Percentiles rank a stretch among this genome's conserved stretches.
phyloP scores from a whole-genome alignment of 208 protist species.

The Trichomonas tenax region DNA sequence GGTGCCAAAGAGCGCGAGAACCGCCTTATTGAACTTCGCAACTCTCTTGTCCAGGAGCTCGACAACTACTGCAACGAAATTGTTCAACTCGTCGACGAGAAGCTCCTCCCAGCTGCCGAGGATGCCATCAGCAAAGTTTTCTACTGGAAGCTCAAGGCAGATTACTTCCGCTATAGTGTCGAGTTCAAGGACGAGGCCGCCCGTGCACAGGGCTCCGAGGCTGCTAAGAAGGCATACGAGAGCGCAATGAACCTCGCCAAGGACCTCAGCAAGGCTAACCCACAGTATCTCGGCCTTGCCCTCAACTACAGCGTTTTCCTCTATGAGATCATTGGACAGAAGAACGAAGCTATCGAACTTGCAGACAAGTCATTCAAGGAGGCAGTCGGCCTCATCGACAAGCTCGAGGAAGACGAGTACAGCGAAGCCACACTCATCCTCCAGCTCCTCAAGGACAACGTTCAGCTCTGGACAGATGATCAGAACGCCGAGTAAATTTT shows the following conservation, averaged over 20 bases:
- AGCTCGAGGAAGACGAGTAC: conserved; percentile 50
- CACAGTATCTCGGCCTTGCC: conserved; percentile 42
- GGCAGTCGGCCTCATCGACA: conserved; percentile 54
- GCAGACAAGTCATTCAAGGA: conserved; percentile 43
- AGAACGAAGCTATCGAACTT: conserved; percentile 28
- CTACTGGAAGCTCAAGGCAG: neutral
- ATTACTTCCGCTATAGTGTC: neutral
- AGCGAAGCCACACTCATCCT: conserved; percentile 61
- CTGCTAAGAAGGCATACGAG: conserved; percentile 31
- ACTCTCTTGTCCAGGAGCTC: neutral
- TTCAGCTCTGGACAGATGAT: conserved; percentile 42
- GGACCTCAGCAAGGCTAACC: neutral
- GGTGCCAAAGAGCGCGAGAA: neutral
- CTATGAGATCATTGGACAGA: conserved; percentile 34
- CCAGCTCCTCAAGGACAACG: conserved; percentile 58
- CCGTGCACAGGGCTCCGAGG: neutral
- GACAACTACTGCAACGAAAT: neutral
- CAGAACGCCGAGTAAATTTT: neutral
- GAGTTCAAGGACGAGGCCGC: neutral
- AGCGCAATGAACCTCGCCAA: conserved; percentile 20
- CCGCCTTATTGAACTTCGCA: neutral
- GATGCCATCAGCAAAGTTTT: neutral
- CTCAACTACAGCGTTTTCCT: conserved; percentile 53
- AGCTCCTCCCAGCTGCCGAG: neutral
- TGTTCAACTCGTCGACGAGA: neutral